Percentiles rank a stretch among this genome's conserved stretches.
Evolutionary conservation across 192 early-diverging fungal genomes (phyloP).

Genomic region (Gigaspora rosea): DNA sequence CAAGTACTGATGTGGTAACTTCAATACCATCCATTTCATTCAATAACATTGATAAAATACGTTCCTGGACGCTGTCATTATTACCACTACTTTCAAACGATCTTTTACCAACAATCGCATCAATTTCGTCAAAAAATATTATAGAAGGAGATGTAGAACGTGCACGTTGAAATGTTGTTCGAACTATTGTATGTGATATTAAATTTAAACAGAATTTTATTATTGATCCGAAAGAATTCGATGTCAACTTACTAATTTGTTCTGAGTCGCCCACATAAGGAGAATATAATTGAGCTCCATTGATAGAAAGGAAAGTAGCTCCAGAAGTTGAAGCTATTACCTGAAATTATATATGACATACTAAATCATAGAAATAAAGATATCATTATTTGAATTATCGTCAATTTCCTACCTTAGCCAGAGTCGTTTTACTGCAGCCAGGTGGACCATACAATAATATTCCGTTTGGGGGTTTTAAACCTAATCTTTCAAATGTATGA

Average conservation of each 20-base stretch:
- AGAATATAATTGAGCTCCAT: constrained; percentile 79
- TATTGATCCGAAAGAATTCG: not conserved
- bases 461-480: constrained; percentile 80
- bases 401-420: constrained; percentile 64
- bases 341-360: constrained; percentile 21
- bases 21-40: constrained; percentile 96
- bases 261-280: constrained; percentile 88
- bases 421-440: constrained; percentile 96
- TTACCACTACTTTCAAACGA: constrained; percentile 47
- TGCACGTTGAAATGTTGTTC: constrained; percentile 80
- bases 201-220: too few species aligned
- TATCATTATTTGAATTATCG: not conserved
- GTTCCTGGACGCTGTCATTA: constrained; percentile 76
- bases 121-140: constrained; percentile 97
- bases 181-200: constrained; percentile 43
- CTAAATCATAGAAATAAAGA: not conserved
- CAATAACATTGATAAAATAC: constrained; percentile 73
- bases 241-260: constrained; percentile 51
- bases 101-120: constrained; percentile 92
- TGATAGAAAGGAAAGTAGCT: constrained; percentile 77
- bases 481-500: constrained; percentile 69
- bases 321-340: constrained; percentile 80
- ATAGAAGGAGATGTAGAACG: constrained; percentile 78
- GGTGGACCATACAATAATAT: constrained; percentile 97
- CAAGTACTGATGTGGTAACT: constrained; percentile 64